Evolutionary conservation across 257 asterid species (phyloP), one percentile per base, ranked within the genome.

Genomic region (Gardenia jasminoides): DNA sequence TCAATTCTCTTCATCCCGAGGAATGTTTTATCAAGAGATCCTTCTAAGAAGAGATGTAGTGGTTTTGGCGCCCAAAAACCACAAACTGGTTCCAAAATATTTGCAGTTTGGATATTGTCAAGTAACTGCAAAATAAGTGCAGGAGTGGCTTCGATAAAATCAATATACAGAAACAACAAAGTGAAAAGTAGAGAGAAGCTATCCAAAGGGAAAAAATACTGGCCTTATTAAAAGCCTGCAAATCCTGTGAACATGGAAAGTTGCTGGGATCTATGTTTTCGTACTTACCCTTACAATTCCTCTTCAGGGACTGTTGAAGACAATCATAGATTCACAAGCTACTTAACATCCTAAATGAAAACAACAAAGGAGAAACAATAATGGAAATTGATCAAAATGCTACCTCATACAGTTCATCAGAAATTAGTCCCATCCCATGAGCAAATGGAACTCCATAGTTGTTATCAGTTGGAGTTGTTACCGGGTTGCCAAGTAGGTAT

Each of bases 321-420:
- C 54, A 73, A 62, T 19, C 22, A 80, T 26, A 19, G 17, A 39
- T 48, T 19, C 22, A 80, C 17, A 19, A n/a, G 50, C 61, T 19
- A 31, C 17, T 44, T 3, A 24, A 1, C 13, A 12, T 48, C 19
- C 19, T 11, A 12, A 48, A 48, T 13, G 19, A 48, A 48, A 48
- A 46, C 81, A 48, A 59, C 78, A 3, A 67, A 58, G 54, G 64
- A 75, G 31, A 12, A 39, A 19, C 44, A 54, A 54, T 10, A 19
- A 33, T 62, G 44, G 50, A 16, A n/a, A 22, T 64, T 20, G 41
- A 79, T 20, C 6, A 72, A 39, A 19, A n/a, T 7, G 43, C 58
- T 33, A 84, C 91, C 86, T 81, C 48, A 58, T 84, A 86, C 78
- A 88, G 88, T 76, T 88, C 87, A 52, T 76, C 75, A 28, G 91